Evolutionary conservation across 176 grass and related monocot species (phyloP).

Genomic region (Rhynchospora pubera): DNA sequence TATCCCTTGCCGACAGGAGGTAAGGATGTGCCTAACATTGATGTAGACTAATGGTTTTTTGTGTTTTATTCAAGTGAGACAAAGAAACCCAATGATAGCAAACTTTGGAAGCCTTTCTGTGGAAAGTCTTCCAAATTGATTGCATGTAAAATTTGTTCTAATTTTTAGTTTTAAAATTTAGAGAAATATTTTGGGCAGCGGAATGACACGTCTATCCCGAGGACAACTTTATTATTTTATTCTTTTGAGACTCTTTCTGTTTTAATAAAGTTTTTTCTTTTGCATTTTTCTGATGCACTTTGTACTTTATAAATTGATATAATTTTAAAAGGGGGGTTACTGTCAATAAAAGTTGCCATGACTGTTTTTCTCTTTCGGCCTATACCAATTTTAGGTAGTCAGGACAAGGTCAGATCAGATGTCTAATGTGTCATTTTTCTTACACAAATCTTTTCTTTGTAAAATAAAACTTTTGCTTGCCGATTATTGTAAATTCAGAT

Average conservation of each 20-base stretch:
- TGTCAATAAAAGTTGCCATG: background rate
- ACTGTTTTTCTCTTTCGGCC: background rate
- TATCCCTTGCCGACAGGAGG: conserved; percentile 53
- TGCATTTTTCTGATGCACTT: background rate
- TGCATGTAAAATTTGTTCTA: background rate
- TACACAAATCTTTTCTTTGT: background rate
- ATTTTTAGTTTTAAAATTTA: background rate
- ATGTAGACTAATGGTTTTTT: conserved; percentile 17
- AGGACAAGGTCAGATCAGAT: background rate
- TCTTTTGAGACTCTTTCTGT: background rate
- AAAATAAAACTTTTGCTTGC: background rate
- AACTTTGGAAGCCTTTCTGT: background rate
- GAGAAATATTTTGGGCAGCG: background rate
- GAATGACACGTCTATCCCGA: background rate
- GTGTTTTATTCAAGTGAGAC: conserved; percentile 33
- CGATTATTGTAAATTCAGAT: too few species aligned
- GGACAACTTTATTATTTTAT: background rate
- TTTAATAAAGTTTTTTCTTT: background rate
- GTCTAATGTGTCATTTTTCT: background rate
- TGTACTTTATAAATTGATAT: background rate
- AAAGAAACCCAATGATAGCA: conserved; percentile 9
- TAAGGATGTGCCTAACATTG: background rate
- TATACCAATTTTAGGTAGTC: background rate
- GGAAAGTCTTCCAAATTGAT: conserved; percentile 7
- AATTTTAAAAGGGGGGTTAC: background rate